phyloP scores from a whole-genome alignment of 805 yeast species.

The Lachancea waltii region DNA sequence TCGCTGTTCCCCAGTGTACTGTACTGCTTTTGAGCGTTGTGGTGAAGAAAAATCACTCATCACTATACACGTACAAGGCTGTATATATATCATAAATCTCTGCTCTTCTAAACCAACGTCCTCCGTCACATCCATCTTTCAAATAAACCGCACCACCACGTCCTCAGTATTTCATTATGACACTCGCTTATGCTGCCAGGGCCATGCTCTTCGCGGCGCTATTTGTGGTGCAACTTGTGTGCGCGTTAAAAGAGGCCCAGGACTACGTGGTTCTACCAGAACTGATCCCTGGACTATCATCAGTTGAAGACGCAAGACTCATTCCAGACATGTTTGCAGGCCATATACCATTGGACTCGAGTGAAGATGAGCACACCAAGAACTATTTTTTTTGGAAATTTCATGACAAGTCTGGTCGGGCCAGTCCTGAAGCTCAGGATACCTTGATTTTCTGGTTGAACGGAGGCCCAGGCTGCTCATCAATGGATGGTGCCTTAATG shows the following conservation, averaged over 20 bases:
- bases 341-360: conserved; percentile 43
- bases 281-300: conserved; percentile 25
- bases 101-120: too few species aligned
- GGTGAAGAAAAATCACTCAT: too few species aligned
- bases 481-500: conserved; percentile 94
- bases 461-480: conserved; percentile 98
- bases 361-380: conserved; percentile 43
- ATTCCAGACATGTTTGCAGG: conserved; percentile 53
- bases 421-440: conserved; percentile 24
- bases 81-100: too few species aligned
- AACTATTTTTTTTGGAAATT: conserved; percentile 77
- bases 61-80: too few species aligned
- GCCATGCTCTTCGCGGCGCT: conserved; percentile 3
- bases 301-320: conserved; percentile 13
- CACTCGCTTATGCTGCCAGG: too few species aligned
- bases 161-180: too few species aligned
- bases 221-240: neutral
- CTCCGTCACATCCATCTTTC: too few species aligned
- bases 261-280: conserved; percentile 25
- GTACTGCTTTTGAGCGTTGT: too few species aligned
- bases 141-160: neutral
- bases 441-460: conserved; percentile 80
- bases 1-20: too few species aligned
- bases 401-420: conserved; percentile 25
- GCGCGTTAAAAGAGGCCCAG: conserved; percentile 5